Conservation (phyloP, 306 rosid genomes). For the Datisca glomerata region DNA sequence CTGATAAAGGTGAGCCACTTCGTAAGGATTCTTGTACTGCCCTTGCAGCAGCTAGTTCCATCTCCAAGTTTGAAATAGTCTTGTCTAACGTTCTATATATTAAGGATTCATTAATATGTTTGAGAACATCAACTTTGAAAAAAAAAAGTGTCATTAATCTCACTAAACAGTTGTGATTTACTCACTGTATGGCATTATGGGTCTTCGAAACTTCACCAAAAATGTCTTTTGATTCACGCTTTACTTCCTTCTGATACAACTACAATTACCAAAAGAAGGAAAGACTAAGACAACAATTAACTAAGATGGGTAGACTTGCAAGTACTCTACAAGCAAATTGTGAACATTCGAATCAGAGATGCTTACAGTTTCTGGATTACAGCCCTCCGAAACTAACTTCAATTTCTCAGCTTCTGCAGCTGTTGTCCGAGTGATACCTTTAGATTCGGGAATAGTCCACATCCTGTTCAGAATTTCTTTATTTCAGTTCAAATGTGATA, state of each 20-base stretch:
- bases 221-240: constrained; percentile 26
- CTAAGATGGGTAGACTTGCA: background rate
- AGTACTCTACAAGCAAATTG: background rate
- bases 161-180: background rate
- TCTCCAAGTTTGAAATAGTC: constrained; percentile 87
- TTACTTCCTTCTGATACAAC: constrained; percentile 40
- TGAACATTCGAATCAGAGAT: too few relatives aligned
- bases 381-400: constrained; percentile 62
- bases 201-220: constrained; percentile 31
- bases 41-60: constrained; percentile 90
- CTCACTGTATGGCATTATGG: constrained; percentile 40
- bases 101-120: too few relatives aligned
- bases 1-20: constrained; percentile 61
- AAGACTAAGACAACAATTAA: background rate
- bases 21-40: constrained; percentile 72
- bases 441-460: constrained; percentile 75
- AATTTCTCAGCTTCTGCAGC: constrained; percentile 45
- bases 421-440: constrained; percentile 42
- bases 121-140: too few relatives aligned
- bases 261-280: constrained; percentile 6
- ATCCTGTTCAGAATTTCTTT: constrained; percentile 32
- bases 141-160: too few relatives aligned
- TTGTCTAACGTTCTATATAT: constrained; percentile 75
- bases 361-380: constrained; percentile 62
- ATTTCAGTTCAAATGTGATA: constrained; percentile 15